Base-by-base conservation (phyloP, 495 filamentous ascomycete species). In the Letharia lupina region DNA sequence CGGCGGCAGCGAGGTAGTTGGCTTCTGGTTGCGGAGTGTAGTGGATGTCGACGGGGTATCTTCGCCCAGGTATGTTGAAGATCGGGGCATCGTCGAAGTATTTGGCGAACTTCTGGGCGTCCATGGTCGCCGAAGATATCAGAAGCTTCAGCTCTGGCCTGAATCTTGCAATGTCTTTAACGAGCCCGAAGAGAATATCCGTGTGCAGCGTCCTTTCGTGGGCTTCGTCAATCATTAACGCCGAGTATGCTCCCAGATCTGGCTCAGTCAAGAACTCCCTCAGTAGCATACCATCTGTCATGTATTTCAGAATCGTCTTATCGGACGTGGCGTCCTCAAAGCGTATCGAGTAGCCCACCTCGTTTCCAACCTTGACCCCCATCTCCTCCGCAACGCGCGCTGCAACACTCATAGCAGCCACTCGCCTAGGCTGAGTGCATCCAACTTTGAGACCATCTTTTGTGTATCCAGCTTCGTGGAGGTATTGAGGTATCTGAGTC, bases 231-330 rank as follows among this genome's bases (percentile, higher is more conserved):
- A 98, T 93, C 89, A 98, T 96, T 68, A 98, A 72, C 4, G 88
- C 90, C 1, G 91, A 88, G 72, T 98, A 98, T n/a, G 83, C 85
- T 15, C 87, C 82, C 15, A 98, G 77, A 64, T 91, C 88, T 0
- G 95, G 93, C 73, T 96, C 92, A 1, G 91, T 92, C 70, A 97
- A 83, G 68, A 97, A 88, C 72, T 97, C 93, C 72, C 93, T 83
- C 28, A 98, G 80, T 54, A 98, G 81, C 92, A 98, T 97, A 67
- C 94, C 94, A 73, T 98, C 94, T 4, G 94, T 98, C 91, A 96
- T 96, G 74, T 96, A 98, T 75, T 97, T 96, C 37, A 98, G 75
- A 50, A 93, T 81, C 0, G 94, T 98, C 77, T 96, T 96, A 68
- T 96, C 91, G 71, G 85, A 91, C 1, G 94, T 97, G 56, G 86